Evolutionary conservation across 1,284 basidiomycete species (phyloP), one percentile per base, ranked within the genome.

Genomic region (Boletus semigastroideus): DNA sequence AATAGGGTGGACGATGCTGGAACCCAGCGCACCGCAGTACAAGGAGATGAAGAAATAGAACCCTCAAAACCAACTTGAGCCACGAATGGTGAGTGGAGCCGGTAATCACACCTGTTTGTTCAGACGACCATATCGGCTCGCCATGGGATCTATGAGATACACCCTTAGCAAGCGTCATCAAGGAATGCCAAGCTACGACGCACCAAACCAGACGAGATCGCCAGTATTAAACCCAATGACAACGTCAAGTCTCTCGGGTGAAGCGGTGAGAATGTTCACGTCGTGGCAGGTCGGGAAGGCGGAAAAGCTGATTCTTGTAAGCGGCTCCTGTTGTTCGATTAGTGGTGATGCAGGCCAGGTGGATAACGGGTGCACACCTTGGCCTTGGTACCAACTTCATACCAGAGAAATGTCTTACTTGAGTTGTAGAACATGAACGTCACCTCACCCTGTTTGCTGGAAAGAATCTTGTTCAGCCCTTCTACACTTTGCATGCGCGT

Each of bases 181-280:
- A 38, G 17, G 25, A 22, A 55, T 37, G n/a, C 12, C 20, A 46
- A 34, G 14, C 10, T 28, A 51, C 12, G 40, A 70, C 77, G 56
- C 60, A 88, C 90, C 91, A 54, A 97, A 78, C 92, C 94, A 97
- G 46, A 99, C 74, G 22, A 99, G 76, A 70, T 99, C 96, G 14
- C 96, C 96, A 0, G 92, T 90, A 57, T 78, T 80, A 66, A 99
- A 98, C 3, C 96, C 96, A 60, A 99, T 88, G 50, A 98, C 80
- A 12, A 98, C 78, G 66, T 99, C 97, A 37, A 98, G 74, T 41
- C 85, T 82, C 47, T 92, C 88, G 5, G 86, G 75, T 11, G 82
- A 84, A 10, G 87, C 83, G 1, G 93, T 98, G 9, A 82, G 72
- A 14, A 79, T 72, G 61, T 97, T 97, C 45, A 97, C 83, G 61